A percentile compares a stretch with the other conserved stretches of the same genome.
These are phyloP conservation scores for Gloeopeniophorella convolvens DNA, from an alignment of 768 basidiomycete genomes.

Conservation along the genomic window DNA sequence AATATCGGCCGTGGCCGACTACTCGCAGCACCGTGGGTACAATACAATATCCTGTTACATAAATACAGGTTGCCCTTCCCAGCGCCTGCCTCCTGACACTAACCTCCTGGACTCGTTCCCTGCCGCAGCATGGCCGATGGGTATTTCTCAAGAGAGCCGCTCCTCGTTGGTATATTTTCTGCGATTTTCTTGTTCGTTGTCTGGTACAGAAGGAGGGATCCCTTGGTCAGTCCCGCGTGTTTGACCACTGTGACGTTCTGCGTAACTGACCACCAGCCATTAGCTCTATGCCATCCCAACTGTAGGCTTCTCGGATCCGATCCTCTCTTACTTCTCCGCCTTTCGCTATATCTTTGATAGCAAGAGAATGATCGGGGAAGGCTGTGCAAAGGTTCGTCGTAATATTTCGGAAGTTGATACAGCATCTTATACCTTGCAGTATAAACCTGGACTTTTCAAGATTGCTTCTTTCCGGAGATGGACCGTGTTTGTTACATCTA, in stretches of 20 bases:
- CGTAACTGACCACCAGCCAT: neutral
- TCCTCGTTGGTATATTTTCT: neutral
- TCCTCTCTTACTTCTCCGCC: constrained; percentile 30
- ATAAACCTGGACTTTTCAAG: constrained; percentile 32
- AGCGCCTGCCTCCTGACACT: too few species aligned
- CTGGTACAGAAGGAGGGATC: neutral
- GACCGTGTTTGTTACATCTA: constrained; percentile 39
- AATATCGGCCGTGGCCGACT: too few species aligned
- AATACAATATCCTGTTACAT: too few species aligned
- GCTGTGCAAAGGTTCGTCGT: constrained; percentile 27
- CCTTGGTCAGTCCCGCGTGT: neutral
- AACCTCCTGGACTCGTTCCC: too few species aligned
- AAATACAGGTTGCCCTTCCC: too few species aligned
- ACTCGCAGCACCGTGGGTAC: too few species aligned
- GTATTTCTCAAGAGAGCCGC: neutral
- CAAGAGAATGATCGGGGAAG: constrained; percentile 28
- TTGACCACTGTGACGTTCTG: too few species aligned
- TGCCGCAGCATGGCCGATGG: constrained; percentile 5
- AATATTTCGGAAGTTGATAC: neutral
- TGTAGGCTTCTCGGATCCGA: constrained; percentile 30
- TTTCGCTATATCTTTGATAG: constrained; percentile 24
- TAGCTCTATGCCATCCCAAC: constrained; percentile 29
- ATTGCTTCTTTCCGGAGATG: constrained; percentile 39
- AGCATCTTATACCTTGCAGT: constrained; percentile 6
- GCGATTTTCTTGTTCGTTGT: neutral